phyloP scores from a whole-genome alignment of 495 filamentous ascomycete genomes.

The Penicillium egyptiacum region DNA sequence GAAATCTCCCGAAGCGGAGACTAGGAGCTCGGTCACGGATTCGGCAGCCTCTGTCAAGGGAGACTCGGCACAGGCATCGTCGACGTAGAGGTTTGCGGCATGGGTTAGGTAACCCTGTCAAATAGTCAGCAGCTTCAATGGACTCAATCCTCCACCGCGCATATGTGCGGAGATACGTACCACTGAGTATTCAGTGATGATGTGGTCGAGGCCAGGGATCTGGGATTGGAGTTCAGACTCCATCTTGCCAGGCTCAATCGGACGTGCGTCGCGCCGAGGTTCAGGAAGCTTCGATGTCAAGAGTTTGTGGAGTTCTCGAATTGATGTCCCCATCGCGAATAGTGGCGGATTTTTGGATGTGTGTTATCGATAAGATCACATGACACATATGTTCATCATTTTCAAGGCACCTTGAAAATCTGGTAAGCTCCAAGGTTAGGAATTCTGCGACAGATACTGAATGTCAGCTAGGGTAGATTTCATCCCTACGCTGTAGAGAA shows the following conservation, averaged over 20 bases:
- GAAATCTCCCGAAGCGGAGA: conserved; percentile 85
- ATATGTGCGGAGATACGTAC: conserved; percentile 33
- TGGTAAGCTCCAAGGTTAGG: not conserved
- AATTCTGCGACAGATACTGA: not conserved
- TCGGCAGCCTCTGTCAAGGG: conserved; percentile 82
- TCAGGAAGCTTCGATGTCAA: conserved; percentile 16
- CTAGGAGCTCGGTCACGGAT: conserved; percentile 77
- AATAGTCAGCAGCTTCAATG: conserved; percentile 20
- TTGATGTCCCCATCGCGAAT: conserved; percentile 6
- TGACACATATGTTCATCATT: not conserved
- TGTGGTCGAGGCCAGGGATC: conserved; percentile 84
- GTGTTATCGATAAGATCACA: conserved; percentile 36
- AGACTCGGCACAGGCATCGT: conserved; percentile 65
- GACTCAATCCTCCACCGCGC: not conserved
- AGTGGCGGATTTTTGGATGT: conserved; percentile 31
- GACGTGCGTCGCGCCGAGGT: not conserved
- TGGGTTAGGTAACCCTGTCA: conserved; percentile 81
- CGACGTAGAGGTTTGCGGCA: conserved; percentile 78
- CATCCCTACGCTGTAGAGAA: not conserved
- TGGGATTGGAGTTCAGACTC: conserved; percentile 85
- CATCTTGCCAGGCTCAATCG: conserved; percentile 53
- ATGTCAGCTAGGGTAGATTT: not conserved
- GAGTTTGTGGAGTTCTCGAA: conserved; percentile 3
- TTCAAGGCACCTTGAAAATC: not conserved
- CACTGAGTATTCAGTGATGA: conserved; percentile 89